Evolutionary conservation across 106 monocot species (phyloP), one percentile per base, ranked within the genome.

Genomic region (Acorus calamus): DNA sequence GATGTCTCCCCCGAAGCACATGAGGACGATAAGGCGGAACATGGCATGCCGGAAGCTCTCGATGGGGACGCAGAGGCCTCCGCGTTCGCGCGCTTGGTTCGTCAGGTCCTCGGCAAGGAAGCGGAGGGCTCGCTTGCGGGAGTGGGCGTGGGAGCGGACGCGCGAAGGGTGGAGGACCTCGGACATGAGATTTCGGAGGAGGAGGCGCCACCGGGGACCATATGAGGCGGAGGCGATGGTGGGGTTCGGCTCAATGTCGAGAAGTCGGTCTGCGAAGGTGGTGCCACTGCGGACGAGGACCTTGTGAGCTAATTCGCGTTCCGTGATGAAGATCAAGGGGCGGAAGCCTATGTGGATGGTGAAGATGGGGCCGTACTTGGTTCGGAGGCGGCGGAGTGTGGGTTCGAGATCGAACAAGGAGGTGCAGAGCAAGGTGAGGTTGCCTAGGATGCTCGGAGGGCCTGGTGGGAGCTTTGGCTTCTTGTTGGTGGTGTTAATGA

Each of bases 171-270:
- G 48, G 44, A 71, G 62, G 5, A 71, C 52, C 71, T 71, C 54
- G 11, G 52, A 6, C n/a, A 41, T 55, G 46, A 71, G 61, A 14
- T 71, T 71, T n/a, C 70, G 70, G 7, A 60, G 60, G 44, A 70
- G 60, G 42, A 70, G n/a, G n/a, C 72, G 72, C 72, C 72, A 73
- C 50, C 56, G 43, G 44, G 72, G 57, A 44, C 72, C 72, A 58
- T 65, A 65, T 41, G 46, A 48, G 55, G 72, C 72, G 53, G 54
- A 57, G 48, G 14, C 49, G 72, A 73, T 53, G 50, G 42, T 73
- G 57, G 12, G 64, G 43, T 65, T 47, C 44, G 46, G 44, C 11
- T 5, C 13, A 6, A 45, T 3, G 51, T 41, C 6, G 4, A 6
- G 57, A 7, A 49, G 68, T 3, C 68, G 47, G 57, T 58, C 57